Evolutionary conservation across 2,329 filamentous ascomycete genomes (phyloP), one percentile per base, ranked within the genome.

Genomic region (Reticulascus tulasneorum): DNA sequence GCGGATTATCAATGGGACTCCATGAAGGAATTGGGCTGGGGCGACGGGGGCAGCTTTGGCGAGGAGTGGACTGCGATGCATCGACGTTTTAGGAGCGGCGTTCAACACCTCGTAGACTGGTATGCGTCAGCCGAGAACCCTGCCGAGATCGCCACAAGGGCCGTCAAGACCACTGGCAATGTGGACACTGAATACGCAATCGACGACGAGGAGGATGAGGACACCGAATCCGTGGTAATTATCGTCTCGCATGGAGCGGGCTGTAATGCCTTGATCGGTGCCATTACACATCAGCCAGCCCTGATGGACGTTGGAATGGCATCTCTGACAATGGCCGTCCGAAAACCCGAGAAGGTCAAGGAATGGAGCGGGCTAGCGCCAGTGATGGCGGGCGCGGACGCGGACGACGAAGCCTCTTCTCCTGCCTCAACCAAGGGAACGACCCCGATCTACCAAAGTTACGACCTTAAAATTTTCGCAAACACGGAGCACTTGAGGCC

Each of bases 41-140:
- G 90, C 7, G 82, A 88, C 51, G 91, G 91, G 9, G 93, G 91
- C 24, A 75, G 83, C 27, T 86, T 87, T 50, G 89, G 87, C 1
- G 93, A 98, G 60, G 93, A 97, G 61, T 98, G 93, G 93, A 85
- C 87, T 20, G 73, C 80, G 4, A 97, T 98, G 93, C 93, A 98
- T 61, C 83, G 82, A 55, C 78, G 93, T 16, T 95, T 97, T 52
- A 77, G 89, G 23, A 77, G 72, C 43, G 91, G 91, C 1, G 61
- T 96, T 24, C 81, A 86, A 47, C 78, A 79, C 28, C 75, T 96
- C 66, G 69, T 96, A 10, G 75, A 84, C 40, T 97, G 89, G 86
- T 98, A 98, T 55, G 71, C 56, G 51, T 79, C 59, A 45, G 68
- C 63, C 7, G 69, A 75, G 20, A 60, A 66, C 18, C 70, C 74